phyloP scores from a whole-genome alignment of 495 filamentous ascomycete species.

The Podospora tetraspora region DNA sequence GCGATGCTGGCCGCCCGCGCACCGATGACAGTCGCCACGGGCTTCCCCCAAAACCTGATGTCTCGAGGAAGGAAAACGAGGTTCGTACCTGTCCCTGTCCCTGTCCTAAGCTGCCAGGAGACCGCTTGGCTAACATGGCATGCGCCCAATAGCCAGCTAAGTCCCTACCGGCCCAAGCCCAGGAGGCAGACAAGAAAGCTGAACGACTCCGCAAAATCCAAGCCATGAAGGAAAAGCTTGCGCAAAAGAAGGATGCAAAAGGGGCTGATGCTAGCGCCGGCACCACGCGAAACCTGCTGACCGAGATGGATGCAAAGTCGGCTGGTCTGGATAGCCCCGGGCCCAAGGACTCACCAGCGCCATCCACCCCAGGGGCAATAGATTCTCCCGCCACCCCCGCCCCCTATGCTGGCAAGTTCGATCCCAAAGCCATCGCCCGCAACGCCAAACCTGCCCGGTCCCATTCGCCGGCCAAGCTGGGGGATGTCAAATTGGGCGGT shows the following conservation, averaged over 20 bases:
- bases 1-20: slow-evolving; percentile 32
- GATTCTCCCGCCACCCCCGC: slow-evolving; percentile 37
- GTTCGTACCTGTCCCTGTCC: slow-evolving; percentile 34
- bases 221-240: slow-evolving; percentile 88
- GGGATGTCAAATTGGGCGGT: slow-evolving; percentile 29
- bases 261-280: slow-evolving; percentile 62
- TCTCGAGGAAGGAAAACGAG: slow-evolving; percentile 45
- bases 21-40: slow-evolving; percentile 69
- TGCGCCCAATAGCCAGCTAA: slow-evolving; percentile 37
- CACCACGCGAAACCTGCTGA: slow-evolving; percentile 60
- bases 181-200: slow-evolving; percentile 78
- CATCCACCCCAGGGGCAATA: slow-evolving; percentile 50
- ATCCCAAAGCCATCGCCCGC: slow-evolving; percentile 80
- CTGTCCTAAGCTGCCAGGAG: background rate
- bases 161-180: slow-evolving; percentile 48
- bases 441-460: slow-evolving; percentile 55
- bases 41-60: slow-evolving; percentile 58
- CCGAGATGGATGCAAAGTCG: slow-evolving; percentile 71
- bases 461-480: slow-evolving; percentile 35
- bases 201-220: slow-evolving; percentile 79
- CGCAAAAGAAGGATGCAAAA: slow-evolving; percentile 65
- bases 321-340: slow-evolving; percentile 49
- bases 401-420: slow-evolving; percentile 75
- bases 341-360: slow-evolving; percentile 49
- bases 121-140: slow-evolving; percentile 17